Evolutionary conservation across 2,329 filamentous ascomycete species (phyloP), one percentile per base, ranked within the genome.

Genomic region (Dothistroma septosporum): DNA sequence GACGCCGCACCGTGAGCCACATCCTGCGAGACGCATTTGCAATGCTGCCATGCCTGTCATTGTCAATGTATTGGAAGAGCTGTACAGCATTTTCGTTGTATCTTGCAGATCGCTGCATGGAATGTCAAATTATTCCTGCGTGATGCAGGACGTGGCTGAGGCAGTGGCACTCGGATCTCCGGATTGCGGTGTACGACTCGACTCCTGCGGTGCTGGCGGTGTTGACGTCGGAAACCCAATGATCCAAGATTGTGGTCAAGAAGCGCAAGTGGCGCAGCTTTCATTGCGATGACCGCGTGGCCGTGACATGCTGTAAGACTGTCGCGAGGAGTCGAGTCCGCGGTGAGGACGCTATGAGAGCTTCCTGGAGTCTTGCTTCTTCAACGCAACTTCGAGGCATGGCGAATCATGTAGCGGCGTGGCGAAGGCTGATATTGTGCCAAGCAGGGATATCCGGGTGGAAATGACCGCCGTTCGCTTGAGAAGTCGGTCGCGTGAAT

Each of bases 351-450:
- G 41, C 4, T 44, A 7, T 44, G 14, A 44, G 16, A 37, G 35
- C 35, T 10, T 37, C 10, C 33, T 10, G 10, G 35, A 37, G 35
- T 37, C 35, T 37, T 8, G 35, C 41, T 5, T 44, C 5, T 19
- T 19, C 24, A 28, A 19, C n/a, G 14, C 19, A 7, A 44, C 5
- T 21, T 19, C 16, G 41, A n/a, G 5, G 8, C 14, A n/a, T 35
- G 44, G 41, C 55, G 35, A 57, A 57, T 57, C 55, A 57, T 19
- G 55, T 31, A 35, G 49, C 55, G 55, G 55, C 14, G 50, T 46
- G 55, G 44, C 55, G 55, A 57, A 19, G 55, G 28, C n/a, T 57
- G 37, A 22, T 49, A 49, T 31, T 53, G 48, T n/a, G 16, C 8
- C 14, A 32, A 33, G 48, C 56, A 58, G 49, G 56, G 56, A 58